These are phyloP conservation scores for Chimonanthus salicifolius DNA, from an alignment of 164 flowering plant genomes.

Conservation along the genomic window DNA sequence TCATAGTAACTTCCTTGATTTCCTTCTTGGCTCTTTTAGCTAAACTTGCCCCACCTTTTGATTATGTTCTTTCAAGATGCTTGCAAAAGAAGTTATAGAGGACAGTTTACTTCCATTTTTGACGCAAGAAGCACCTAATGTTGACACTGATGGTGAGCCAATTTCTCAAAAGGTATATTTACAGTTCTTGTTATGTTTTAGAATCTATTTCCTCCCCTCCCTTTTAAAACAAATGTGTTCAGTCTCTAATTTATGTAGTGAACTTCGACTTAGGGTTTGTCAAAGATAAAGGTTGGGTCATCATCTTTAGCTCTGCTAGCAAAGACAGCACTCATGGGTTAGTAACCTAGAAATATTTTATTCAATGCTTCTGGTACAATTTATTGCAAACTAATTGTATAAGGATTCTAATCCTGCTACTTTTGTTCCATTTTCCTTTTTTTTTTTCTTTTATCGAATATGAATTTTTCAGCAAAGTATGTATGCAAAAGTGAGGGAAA, in stretches of 20 bases:
- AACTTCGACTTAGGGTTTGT: slow-evolving; percentile 44
- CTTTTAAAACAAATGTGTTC: not conserved
- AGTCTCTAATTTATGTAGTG: slow-evolving; percentile 5
- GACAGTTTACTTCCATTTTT: slow-evolving; percentile 67
- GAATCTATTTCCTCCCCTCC: not conserved
- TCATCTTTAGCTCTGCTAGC: slow-evolving; percentile 79
- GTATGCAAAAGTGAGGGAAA: slow-evolving; percentile 70
- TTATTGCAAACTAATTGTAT: not conserved
- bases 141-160: slow-evolving; percentile 53
- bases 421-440: not conserved
- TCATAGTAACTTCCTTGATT: not conserved
- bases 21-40: not conserved
- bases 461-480: slow-evolving; percentile 54
- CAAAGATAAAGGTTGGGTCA: slow-evolving; percentile 71
- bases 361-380: not conserved
- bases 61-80: slow-evolving; percentile 52
- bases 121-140: slow-evolving; percentile 51
- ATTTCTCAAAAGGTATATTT: slow-evolving; percentile 55
- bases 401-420: not conserved
- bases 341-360: slow-evolving; percentile 20
- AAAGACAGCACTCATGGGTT: slow-evolving; percentile 80
- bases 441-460: not conserved
- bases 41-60: not conserved
- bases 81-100: slow-evolving; percentile 85
- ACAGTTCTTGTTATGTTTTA: not conserved